A percentile compares a stretch with the other conserved stretches of the same genome.
phyloP scores from a whole-genome alignment of 2,329 filamentous ascomycete genomes.

The Claviceps paspali region DNA sequence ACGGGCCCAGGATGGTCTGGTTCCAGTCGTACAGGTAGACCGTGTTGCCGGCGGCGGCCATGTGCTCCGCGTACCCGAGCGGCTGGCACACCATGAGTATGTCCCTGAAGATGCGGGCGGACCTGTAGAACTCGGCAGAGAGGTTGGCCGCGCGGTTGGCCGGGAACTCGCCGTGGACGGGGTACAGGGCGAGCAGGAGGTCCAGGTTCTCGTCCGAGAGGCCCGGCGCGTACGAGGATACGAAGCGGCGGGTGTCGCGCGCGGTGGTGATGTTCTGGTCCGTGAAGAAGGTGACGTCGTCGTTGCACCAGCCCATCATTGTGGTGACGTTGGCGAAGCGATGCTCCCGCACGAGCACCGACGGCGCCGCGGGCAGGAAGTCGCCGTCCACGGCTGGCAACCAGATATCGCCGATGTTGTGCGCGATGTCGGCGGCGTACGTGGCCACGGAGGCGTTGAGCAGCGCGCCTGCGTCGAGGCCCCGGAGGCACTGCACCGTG shows the following conservation, averaged over 20 bases:
- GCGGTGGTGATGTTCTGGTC: slow-evolving; percentile 22
- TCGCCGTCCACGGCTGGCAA: slow-evolving; percentile 29
- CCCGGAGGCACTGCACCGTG: slow-evolving; percentile 31
- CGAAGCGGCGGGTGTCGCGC: slow-evolving; percentile 23
- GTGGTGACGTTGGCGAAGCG: slow-evolving; percentile 49
- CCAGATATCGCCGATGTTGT: slow-evolving; percentile 38
- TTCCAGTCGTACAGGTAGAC: slow-evolving; percentile 38
- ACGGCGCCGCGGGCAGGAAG: slow-evolving; percentile 26
- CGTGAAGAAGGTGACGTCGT: slow-evolving; percentile 29
- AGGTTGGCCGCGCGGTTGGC: slow-evolving; percentile 21
- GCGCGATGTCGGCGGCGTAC: slow-evolving; percentile 21
- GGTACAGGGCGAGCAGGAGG: slow-evolving; percentile 33
- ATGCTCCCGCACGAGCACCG: slow-evolving; percentile 37
- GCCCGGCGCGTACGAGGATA: slow-evolving; percentile 23
- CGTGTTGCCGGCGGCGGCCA: slow-evolving; percentile 20
- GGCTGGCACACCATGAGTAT: slow-evolving; percentile 35
- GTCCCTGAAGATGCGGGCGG: slow-evolving; percentile 33
- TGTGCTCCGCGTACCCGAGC: slow-evolving; percentile 23
- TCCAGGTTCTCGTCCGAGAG: slow-evolving; percentile 20
- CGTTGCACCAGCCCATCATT: slow-evolving; percentile 37
- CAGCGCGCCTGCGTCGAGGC: slow-evolving; percentile 25
- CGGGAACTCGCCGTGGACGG: slow-evolving; percentile 26
- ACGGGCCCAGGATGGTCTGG: slow-evolving; percentile 34
- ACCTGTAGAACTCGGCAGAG: slow-evolving; percentile 32
- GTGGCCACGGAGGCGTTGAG: slow-evolving; percentile 28